phyloP scores from a whole-genome alignment of 345 rosid genomes.

The Eucalyptus curtisii region DNA sequence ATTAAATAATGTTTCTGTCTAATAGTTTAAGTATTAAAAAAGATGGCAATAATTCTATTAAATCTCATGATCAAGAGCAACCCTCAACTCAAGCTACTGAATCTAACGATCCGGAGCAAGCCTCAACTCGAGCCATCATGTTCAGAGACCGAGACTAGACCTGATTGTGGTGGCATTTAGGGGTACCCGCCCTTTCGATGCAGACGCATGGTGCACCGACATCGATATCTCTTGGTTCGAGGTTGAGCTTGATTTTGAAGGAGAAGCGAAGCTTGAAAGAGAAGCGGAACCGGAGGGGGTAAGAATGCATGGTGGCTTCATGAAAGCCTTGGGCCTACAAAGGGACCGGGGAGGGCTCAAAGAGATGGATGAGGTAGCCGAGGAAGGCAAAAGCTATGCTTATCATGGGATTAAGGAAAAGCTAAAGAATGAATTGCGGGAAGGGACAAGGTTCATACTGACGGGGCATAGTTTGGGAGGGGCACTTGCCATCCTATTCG shows the following conservation, averaged over 20 bases:
- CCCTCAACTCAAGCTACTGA: constrained; percentile 7
- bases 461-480: constrained; percentile 76
- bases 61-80: not conserved
- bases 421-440: constrained; percentile 11
- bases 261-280: not conserved
- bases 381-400: constrained; percentile 13
- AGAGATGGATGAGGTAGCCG: not conserved
- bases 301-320: constrained; percentile 61
- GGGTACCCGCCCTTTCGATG: constrained; percentile 30
- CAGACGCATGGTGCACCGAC: constrained; percentile 36
- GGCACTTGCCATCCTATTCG: constrained; percentile 42
- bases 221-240: constrained; percentile 33
- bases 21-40: not conserved
- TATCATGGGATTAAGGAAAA: constrained; percentile 32
- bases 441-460: constrained; percentile 26
- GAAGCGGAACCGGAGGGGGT: not conserved
- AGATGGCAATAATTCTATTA: not conserved
- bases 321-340: constrained; percentile 48
- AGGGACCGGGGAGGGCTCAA: constrained; percentile 24
- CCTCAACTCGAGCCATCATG: constrained; percentile 18
- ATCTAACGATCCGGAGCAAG: not conserved
- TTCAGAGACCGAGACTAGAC: constrained; percentile 15
- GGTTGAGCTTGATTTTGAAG: not conserved
- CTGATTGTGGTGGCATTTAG: constrained; percentile 27
- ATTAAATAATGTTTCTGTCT: not conserved